These are phyloP conservation scores for Dothistroma septosporum DNA, from an alignment of 2,329 filamentous ascomycete genomes.

Conservation along the genomic window DNA sequence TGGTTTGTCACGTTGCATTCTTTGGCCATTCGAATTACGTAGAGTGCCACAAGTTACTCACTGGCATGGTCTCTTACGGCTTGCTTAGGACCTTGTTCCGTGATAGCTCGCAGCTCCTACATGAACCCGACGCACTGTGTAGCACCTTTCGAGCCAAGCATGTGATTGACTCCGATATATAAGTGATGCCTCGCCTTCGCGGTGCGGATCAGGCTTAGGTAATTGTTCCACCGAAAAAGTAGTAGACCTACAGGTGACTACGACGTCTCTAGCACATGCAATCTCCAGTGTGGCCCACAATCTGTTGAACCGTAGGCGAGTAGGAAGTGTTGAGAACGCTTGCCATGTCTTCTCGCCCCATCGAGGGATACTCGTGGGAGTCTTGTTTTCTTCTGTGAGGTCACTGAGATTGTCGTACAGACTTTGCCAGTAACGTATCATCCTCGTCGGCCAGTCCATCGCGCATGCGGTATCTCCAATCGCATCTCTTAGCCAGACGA, in stretches of 20 bases:
- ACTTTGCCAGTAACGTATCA: constrained; percentile 17
- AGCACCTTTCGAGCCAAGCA: constrained; percentile 17
- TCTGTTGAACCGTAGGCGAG: constrained; percentile 16
- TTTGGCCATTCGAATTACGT: constrained; percentile 19
- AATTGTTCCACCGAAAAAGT: constrained; percentile 19
- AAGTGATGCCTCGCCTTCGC: constrained; percentile 14
- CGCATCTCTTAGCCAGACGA: constrained; percentile 22
- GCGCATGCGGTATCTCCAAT: constrained; percentile 11
- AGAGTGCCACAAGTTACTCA: constrained; percentile 15
- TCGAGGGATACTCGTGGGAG: constrained; percentile 12
- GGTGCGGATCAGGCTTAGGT: constrained; percentile 14
- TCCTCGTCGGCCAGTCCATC: constrained; percentile 18
- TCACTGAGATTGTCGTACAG: constrained; percentile 15
- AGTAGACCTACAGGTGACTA: constrained; percentile 17
- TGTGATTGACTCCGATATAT: constrained; percentile 8
- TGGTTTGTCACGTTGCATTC: constrained; percentile 23
- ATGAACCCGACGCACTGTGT: constrained; percentile 20
- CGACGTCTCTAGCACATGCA: constrained; percentile 18
- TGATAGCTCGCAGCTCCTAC: constrained; percentile 17
- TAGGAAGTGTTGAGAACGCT: constrained; percentile 16
- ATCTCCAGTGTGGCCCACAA: constrained; percentile 21
- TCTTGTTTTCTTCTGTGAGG: constrained; percentile 13
- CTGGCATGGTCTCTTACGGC: constrained; percentile 20
- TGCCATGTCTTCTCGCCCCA: constrained; percentile 18
- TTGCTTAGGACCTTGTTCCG: constrained; percentile 16